Evolutionary conservation across 441 rosid species (phyloP).

Genomic region (Manihot esculenta): DNA sequence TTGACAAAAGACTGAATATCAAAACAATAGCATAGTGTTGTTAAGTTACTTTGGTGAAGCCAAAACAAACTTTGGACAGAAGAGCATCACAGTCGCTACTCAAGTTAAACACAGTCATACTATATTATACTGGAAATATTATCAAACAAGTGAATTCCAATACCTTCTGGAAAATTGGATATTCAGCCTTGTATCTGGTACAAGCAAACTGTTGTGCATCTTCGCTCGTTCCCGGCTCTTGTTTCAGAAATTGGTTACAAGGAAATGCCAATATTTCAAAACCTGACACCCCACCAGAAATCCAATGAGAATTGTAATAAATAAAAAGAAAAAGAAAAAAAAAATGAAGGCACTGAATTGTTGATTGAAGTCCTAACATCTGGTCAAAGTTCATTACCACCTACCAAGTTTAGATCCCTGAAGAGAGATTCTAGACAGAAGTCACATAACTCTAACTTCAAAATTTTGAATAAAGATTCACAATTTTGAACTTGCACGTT

Average conservation of each 20-base stretch:
- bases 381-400: neutral
- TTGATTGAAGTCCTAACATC: neutral
- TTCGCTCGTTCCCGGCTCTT: slow-evolving; percentile 80
- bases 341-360: neutral
- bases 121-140: neutral
- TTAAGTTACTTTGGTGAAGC: neutral
- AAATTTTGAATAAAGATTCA: neutral
- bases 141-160: neutral
- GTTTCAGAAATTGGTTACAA: slow-evolving; percentile 84
- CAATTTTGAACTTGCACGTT: neutral
- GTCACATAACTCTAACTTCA: neutral
- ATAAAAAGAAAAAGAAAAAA: neutral
- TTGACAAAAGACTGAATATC: neutral
- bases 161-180: slow-evolving; percentile 86
- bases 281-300: slow-evolving; percentile 37
- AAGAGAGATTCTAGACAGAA: neutral
- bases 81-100: neutral
- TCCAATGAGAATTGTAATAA: neutral
- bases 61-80: neutral
- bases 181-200: slow-evolving; percentile 84
- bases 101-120: neutral
- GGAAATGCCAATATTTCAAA: slow-evolving; percentile 94
- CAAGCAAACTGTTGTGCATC: slow-evolving; percentile 70
- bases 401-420: neutral
- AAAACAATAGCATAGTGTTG: neutral